A percentile compares a stretch with the other conserved stretches of the same genome.
phyloP scores from a whole-genome alignment of 306 rosid genomes.

The Hippophae tibetana region DNA sequence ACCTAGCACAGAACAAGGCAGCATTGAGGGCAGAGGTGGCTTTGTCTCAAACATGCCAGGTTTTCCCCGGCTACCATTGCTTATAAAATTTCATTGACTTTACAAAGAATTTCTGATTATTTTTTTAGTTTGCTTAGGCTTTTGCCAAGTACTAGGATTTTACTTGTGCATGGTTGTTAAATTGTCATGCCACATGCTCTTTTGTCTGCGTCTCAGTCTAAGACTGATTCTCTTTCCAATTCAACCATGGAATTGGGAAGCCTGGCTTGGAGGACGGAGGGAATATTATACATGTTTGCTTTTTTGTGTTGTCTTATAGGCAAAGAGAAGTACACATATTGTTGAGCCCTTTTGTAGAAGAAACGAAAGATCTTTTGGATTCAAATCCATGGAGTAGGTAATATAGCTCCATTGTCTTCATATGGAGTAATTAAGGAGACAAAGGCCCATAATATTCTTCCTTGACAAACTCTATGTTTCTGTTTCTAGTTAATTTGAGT shows the following conservation, averaged over 20 bases:
- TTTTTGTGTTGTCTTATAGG: background rate
- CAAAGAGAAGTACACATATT: no score
- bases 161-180: background rate
- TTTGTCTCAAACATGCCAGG: constrained; percentile 99
- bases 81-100: background rate
- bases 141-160: background rate
- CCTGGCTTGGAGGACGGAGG: background rate
- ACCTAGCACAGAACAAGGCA: constrained; percentile 69
- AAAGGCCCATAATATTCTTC: background rate
- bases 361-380: background rate
- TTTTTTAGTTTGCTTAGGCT: background rate
- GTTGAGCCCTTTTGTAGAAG: no score
- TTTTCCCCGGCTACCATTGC: constrained; percentile 17
- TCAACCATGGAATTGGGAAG: background rate
- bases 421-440: background rate
- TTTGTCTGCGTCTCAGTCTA: no score
- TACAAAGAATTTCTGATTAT: background rate
- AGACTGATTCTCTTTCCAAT: background rate
- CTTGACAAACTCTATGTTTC: background rate
- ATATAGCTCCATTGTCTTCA: background rate
- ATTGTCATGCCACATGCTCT: no score
- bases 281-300: background rate
- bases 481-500: background rate
- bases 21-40: constrained; percentile 84
- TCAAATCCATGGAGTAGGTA: background rate